These are phyloP conservation scores for Ogataea paradorogensis DNA, from an alignment of 805 yeast species.

Conservation along the genomic window DNA sequence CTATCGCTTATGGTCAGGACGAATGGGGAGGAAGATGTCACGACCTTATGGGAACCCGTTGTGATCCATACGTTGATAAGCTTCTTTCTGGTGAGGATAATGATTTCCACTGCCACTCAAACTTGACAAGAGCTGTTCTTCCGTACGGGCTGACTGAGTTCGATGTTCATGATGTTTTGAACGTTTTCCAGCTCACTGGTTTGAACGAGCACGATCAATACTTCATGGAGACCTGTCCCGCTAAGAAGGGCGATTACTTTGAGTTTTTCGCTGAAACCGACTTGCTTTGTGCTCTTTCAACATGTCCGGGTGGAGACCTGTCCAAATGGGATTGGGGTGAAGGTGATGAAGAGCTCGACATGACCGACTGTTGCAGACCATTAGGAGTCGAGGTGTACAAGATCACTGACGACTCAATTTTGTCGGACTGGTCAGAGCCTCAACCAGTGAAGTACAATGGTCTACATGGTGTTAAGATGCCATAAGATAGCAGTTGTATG, in stretches of 20 bases:
- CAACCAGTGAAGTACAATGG: conserved; percentile 52
- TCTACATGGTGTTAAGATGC: conserved; percentile 46
- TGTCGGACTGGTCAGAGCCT: conserved; percentile 52
- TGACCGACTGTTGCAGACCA: conserved; percentile 63
- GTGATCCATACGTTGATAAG: conserved; percentile 68
- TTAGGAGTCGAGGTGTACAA: conserved; percentile 59
- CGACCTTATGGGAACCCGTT: conserved; percentile 64
- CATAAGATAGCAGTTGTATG: conserved; percentile 10
- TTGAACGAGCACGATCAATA: conserved; percentile 62
- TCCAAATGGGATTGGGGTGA: conserved; percentile 74
- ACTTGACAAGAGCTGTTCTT: conserved; percentile 54
- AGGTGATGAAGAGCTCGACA: conserved; percentile 46
- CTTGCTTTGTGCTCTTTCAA: conserved; percentile 58
- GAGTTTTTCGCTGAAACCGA: conserved; percentile 69
- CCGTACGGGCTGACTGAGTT: conserved; percentile 62
- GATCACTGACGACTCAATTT: conserved; percentile 44
- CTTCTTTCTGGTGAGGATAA: conserved; percentile 61
- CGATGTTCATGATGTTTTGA: conserved; percentile 67
- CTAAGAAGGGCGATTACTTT: conserved; percentile 55
- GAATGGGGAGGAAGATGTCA: conserved; percentile 66
- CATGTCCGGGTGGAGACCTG: conserved; percentile 71
- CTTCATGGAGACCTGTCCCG: conserved; percentile 70
- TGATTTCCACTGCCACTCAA: conserved; percentile 67
- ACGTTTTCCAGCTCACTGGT: conserved; percentile 69
- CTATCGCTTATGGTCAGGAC: conserved; percentile 55